Base-by-base conservation (phyloP, 352 stramenopile genomes). In the Globisporangium viniferum region DNA sequence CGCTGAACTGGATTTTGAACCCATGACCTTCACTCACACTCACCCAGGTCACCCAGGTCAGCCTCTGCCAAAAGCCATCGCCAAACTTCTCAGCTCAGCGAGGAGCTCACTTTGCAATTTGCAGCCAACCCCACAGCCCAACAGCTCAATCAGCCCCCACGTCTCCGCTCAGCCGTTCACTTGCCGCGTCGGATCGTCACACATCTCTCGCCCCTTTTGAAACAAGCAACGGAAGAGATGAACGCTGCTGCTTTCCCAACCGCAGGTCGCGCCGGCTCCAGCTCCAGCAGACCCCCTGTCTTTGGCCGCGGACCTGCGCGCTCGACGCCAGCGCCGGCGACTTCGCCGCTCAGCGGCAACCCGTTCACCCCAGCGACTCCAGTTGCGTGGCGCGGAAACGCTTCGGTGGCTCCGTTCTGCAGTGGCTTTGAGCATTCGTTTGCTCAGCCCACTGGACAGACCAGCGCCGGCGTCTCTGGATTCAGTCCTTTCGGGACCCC, bases 31-130 rank as follows among this genome's bases (percentile, higher is more conserved):
- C 39, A 46, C 39, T 46, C 39, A 46, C 39, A 46, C 39, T 20
- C 39, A 7, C 39, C 10, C 14, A 44, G 24, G 24, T 24, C 24
- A 24, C 24, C 36, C 12, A 46, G 39, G 12, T 20, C 36, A 44
- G 10, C 36, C 39, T 46, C 39, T 46, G 10, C 39, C 14, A n/a
- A 39, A 6, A 5, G 15, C 41, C 15, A n/a, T n/a, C 10, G 20
- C 10, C 20, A 44, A 24, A 27, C 12, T 33, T 36, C 3, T 3
- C 18, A 29, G 3, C 29, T 46, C 12, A 46, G 12, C 39, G 12
- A 49, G 41, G 27, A 31, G 48, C 58, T 76, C 67, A 79, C 41
- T 75, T 59, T 41, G 51, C 58, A 71, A 73, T 68, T 66, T 54
- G 63, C 67, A 56, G 12, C 36, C 36, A 44, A 44, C 10, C 39